Evolutionary conservation across 2,329 filamentous ascomycete species (phyloP).

Genomic region (Talaromyces amestolkiae): DNA sequence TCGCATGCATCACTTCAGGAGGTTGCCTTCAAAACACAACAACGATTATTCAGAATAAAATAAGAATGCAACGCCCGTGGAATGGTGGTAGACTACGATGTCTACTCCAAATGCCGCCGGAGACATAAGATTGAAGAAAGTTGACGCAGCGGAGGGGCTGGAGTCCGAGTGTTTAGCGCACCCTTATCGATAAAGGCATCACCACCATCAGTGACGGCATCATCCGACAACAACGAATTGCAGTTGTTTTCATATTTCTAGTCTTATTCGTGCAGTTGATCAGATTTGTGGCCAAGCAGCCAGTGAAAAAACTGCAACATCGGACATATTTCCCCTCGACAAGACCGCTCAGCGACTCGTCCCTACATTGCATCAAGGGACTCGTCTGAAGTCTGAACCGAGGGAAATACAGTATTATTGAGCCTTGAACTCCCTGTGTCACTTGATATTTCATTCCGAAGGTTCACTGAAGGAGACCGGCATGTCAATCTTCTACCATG

Average conservation of each 20-base stretch:
- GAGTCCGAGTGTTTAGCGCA: neutral
- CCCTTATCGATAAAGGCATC: slow-evolving; percentile 1
- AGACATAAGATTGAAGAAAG: neutral
- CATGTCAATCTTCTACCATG: too few species aligned
- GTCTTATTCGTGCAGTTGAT: neutral
- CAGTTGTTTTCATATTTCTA: neutral
- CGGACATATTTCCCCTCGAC: neutral
- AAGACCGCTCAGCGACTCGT: neutral
- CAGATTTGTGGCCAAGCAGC: neutral
- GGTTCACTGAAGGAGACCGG: neutral
- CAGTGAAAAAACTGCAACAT: neutral
- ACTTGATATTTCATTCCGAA: neutral
- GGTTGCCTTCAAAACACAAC: neutral
- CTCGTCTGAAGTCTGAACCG: neutral
- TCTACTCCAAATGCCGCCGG: neutral
- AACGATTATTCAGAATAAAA: neutral
- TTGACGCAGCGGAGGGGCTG: neutral
- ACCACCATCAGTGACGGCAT: neutral
- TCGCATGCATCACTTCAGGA: slow-evolving; percentile 12
- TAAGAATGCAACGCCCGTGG: neutral
- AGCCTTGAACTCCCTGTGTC: neutral
- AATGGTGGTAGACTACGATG: neutral
- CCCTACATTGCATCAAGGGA: neutral
- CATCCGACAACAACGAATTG: neutral
- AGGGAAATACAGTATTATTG: neutral